Evolutionary conservation across 768 basidiomycete species (phyloP).

Genomic region (Myochromella boudieri): DNA sequence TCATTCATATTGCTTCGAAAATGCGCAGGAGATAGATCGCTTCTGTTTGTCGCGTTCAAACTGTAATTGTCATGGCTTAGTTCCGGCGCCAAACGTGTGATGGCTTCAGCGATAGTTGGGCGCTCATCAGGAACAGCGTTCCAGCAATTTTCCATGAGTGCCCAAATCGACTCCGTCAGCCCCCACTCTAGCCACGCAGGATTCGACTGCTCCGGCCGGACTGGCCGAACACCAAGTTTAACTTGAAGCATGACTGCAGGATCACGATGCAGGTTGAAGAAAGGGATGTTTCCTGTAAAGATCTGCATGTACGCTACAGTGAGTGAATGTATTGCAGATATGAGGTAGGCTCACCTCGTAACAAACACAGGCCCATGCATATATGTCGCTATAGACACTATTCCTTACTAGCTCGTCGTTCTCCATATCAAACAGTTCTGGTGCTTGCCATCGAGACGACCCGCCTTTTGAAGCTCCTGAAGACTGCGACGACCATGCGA

Average conservation of each 20-base stretch:
- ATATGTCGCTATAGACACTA: not conserved
- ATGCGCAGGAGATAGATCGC: not conserved
- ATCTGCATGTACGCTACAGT: not conserved
- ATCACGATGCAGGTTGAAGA: not conserved
- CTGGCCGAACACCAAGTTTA: slow-evolving; percentile 13
- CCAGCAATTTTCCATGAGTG: slow-evolving; percentile 24
- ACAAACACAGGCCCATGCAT: not conserved
- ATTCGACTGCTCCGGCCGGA: slow-evolving; percentile 9
- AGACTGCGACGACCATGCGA: not conserved
- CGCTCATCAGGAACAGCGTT: slow-evolving; percentile 12
- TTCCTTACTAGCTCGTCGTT: not conserved
- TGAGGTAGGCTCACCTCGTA: not conserved
- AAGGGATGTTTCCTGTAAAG: not conserved
- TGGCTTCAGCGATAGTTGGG: slow-evolving; percentile 5
- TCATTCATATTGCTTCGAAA: not conserved
- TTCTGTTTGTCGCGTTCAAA: not conserved
- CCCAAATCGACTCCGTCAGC: slow-evolving; percentile 18
- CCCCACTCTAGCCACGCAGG: slow-evolving; percentile 9
- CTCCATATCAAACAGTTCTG: not conserved
- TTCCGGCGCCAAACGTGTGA: not conserved
- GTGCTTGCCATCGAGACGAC: not conserved
- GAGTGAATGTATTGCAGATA: not conserved
- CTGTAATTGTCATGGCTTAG: not conserved
- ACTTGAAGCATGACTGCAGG: not conserved
- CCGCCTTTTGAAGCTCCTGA: not conserved